These are phyloP conservation scores for Globisporangium ultimum DNA, from an alignment of 352 stramenopile genomes.

Conservation along the genomic window DNA sequence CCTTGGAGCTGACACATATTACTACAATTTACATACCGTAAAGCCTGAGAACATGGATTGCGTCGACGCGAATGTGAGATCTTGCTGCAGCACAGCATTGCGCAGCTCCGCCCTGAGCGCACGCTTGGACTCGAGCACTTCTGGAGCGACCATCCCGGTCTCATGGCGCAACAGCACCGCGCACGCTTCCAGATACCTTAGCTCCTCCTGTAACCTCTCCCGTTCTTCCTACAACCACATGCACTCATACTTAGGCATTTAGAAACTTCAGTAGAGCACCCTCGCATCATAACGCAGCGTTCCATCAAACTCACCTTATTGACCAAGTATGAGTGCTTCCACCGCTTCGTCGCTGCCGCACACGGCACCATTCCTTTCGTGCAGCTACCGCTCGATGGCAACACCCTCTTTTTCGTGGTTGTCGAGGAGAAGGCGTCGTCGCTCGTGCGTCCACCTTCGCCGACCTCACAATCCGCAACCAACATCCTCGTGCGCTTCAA, in stretches of 20 bases:
- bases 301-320: neutral
- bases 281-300: too few species aligned
- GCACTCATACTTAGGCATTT: too few species aligned
- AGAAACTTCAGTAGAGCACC: neutral
- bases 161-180: constrained; percentile 13
- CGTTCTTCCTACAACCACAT: constrained; percentile 30
- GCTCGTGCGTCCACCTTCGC: neutral
- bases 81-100: constrained; percentile 22
- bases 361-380: neutral
- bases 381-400: neutral
- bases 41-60: constrained; percentile 36
- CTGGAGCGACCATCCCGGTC: neutral
- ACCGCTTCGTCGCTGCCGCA: neutral
- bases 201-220: constrained; percentile 21
- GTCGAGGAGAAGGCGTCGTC: too few species aligned
- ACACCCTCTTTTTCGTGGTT: too few species aligned
- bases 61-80: constrained; percentile 23
- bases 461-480: too few species aligned
- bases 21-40: constrained; percentile 8
- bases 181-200: constrained; percentile 30
- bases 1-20: neutral
- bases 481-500: neutral
- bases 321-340: neutral
- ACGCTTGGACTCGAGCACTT: constrained; percentile 1
- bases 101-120: constrained; percentile 14